These are phyloP conservation scores for Juncus inflexus DNA, from an alignment of 176 grass and related monocot species.

Conservation along the genomic window DNA sequence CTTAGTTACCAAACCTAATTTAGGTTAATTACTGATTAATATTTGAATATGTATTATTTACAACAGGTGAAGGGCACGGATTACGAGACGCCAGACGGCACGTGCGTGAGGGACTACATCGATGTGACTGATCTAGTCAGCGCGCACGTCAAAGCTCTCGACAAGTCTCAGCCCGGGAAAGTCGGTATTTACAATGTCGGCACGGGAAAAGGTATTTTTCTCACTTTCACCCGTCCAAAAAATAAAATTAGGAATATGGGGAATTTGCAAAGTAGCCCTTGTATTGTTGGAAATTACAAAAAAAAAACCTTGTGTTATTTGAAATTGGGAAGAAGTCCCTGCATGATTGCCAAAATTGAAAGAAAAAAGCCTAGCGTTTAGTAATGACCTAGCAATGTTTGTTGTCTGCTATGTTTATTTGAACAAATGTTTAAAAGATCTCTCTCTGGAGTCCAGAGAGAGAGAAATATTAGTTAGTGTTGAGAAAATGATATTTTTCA, in stretches of 20 bases:
- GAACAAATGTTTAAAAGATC: too few relatives aligned
- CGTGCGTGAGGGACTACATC: constrained; percentile 86
- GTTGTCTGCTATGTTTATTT: too few relatives aligned
- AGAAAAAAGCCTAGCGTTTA: too few relatives aligned
- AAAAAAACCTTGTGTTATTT: not conserved
- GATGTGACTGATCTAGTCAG: constrained; percentile 91
- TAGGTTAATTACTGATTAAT: not conserved
- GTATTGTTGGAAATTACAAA: not conserved
- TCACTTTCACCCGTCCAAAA: not conserved
- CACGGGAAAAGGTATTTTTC: constrained; percentile 76
- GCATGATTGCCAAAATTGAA: too few relatives aligned
- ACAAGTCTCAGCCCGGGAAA: constrained; percentile 62
- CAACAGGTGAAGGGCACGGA: constrained; percentile 82
- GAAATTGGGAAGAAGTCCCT: too few relatives aligned
- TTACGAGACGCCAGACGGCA: constrained; percentile 77
- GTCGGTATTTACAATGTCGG: constrained; percentile 96
- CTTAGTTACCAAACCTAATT: too few relatives aligned
- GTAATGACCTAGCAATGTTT: too few relatives aligned
- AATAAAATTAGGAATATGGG: not conserved
- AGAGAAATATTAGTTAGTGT: too few relatives aligned
- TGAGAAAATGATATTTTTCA: too few relatives aligned
- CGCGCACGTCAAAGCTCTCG: constrained; percentile 88
- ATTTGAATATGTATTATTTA: not conserved
- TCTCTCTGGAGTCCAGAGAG: too few relatives aligned
- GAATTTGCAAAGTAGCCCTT: not conserved